These are phyloP conservation scores for Tubosaeta sp. DNA, from an alignment of 768 basidiomycete species.

Conservation along the genomic window DNA sequence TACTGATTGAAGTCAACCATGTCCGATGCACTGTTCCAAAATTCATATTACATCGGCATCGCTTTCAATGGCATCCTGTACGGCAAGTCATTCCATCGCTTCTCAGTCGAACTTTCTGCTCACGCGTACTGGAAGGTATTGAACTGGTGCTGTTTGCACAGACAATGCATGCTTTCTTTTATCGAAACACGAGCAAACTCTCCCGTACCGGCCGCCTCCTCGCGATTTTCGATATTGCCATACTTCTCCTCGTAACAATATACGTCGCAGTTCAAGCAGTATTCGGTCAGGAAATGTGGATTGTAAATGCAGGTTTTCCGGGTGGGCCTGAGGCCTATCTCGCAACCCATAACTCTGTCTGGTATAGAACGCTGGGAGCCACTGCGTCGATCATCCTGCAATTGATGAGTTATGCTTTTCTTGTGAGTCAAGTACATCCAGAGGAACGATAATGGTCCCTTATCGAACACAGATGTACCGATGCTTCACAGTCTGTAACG, in stretches of 20 bases:
- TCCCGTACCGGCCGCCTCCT: not conserved
- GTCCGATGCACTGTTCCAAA: not conserved
- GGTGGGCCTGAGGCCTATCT: not conserved
- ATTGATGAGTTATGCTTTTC: not conserved
- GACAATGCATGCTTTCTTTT: not conserved
- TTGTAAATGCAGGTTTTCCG: not conserved
- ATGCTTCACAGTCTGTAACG: not conserved
- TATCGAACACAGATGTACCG: not conserved
- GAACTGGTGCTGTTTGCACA: not conserved
- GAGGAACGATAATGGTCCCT: not conserved
- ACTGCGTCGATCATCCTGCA: not conserved
- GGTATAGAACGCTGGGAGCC: not conserved
- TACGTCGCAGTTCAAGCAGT: not conserved
- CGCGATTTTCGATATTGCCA: not conserved
- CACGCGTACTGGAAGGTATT: not conserved
- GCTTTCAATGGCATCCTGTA: not conserved
- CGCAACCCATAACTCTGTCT: not conserved
- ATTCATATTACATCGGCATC: not conserved
- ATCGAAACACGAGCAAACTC: not conserved
- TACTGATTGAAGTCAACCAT: not conserved
- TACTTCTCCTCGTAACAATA: not conserved
- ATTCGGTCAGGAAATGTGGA: not conserved
- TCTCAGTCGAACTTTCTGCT: too few species aligned
- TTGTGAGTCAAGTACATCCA: not conserved
- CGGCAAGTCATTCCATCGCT: not conserved